phyloP scores from a whole-genome alignment of 2,329 filamentous ascomycete genomes.

The Neospermospora avenae region DNA sequence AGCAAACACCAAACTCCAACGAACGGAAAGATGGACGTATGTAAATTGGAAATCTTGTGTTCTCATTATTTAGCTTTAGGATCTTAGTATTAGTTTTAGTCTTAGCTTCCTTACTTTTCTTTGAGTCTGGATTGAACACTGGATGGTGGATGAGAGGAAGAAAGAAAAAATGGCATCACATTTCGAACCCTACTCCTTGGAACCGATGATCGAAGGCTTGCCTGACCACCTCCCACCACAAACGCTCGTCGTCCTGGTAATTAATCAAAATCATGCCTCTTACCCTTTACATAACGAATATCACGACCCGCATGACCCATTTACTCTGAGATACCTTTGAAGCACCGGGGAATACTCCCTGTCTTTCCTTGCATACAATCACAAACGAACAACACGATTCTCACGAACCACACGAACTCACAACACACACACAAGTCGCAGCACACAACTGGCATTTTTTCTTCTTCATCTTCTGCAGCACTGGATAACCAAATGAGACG shows the following conservation, averaged over 20 bases:
- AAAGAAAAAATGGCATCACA: slow-evolving; percentile 2
- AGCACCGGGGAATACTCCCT: not conserved
- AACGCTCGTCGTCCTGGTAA: not conserved
- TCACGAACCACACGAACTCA: slow-evolving; percentile 11
- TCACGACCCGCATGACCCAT: slow-evolving; percentile 3
- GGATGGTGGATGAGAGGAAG: not conserved
- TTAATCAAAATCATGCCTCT: not conserved
- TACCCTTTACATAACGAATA: not conserved
- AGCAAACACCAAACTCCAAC: slow-evolving; percentile 15
- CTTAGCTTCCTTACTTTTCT: not conserved
- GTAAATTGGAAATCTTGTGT: slow-evolving; percentile 22
- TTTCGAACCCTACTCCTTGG: not conserved
- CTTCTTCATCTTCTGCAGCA: not conserved
- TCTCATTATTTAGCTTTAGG: slow-evolving; percentile 5
- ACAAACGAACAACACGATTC: slow-evolving; percentile 8
- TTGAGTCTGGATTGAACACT: not conserved
- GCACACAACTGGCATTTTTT: not conserved
- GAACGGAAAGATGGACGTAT: slow-evolving; percentile 10
- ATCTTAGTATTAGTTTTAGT: slow-evolving; percentile 1
- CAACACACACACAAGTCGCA: not conserved
- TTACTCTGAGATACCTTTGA: not conserved
- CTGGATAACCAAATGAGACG: too few relatives aligned
- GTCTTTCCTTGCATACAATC: not conserved
- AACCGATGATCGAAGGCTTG: slow-evolving; percentile 1
- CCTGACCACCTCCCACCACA: not conserved